A percentile compares a stretch with the other conserved stretches of the same genome.
Evolutionary conservation across 2,329 filamentous ascomycete genomes (phyloP).

Genomic region (Aschersonia sp.): DNA sequence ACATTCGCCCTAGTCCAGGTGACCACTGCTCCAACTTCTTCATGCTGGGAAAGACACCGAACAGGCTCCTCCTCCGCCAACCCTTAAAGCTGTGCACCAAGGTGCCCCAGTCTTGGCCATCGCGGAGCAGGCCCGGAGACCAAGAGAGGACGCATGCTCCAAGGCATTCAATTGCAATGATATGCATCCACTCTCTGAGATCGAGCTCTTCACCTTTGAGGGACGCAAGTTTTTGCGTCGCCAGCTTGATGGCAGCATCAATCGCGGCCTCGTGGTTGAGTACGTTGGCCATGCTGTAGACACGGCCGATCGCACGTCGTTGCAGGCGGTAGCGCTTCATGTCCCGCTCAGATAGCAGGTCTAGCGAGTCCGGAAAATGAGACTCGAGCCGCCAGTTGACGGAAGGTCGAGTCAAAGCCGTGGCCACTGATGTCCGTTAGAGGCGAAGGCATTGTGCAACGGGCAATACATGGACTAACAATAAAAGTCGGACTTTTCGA

Average conservation of each 20-base stretch:
- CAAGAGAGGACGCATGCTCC: constrained; percentile 34
- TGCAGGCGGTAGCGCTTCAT: constrained; percentile 31
- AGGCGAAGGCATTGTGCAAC: neutral
- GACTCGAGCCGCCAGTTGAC: constrained; percentile 22
- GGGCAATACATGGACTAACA: constrained; percentile 16
- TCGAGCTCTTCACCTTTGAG: constrained; percentile 27
- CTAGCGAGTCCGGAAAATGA: constrained; percentile 28
- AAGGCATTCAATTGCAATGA: constrained; percentile 36
- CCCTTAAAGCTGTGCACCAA: constrained; percentile 32
- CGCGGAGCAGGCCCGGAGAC: constrained; percentile 32
- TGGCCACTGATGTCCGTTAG: constrained; percentile 21
- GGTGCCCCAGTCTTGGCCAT: constrained; percentile 29
- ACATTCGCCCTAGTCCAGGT: constrained; percentile 21
- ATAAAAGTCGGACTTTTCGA: constrained; percentile 38
- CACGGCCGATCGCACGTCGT: constrained; percentile 31
- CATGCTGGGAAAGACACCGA: constrained; percentile 32
- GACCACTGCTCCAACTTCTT: constrained; percentile 23
- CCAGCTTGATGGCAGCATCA: constrained; percentile 22
- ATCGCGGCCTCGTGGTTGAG: constrained; percentile 25
- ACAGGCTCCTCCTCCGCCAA: constrained; percentile 37
- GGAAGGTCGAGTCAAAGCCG: constrained; percentile 5
- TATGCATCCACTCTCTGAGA: constrained; percentile 42
- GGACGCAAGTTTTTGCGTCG: constrained; percentile 18
- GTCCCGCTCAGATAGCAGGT: constrained; percentile 35
- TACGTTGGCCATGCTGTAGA: constrained; percentile 29